Base-by-base conservation (phyloP, 169 alveolate genomes). In the Babesia sp. region DNA sequence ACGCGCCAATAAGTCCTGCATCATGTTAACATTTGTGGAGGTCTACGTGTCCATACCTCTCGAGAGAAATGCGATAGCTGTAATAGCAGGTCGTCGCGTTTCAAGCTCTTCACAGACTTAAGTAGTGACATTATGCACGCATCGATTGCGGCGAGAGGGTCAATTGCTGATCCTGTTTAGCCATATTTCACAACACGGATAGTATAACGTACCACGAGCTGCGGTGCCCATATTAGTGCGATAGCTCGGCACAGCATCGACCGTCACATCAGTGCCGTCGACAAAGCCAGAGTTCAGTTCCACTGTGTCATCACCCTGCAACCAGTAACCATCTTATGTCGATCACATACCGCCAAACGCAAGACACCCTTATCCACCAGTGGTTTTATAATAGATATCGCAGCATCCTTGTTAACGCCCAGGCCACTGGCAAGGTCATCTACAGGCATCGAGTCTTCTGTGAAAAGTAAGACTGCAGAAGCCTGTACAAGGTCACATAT, bases 401-500 rank as follows among this genome's bases (percentile, higher is more conserved):
- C 33, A 18, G 4, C 24, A 4, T 33, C 44, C 33, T n/a, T 14
- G 58, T 33, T 14, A 11, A 48, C 53, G 4, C 56, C 44, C 1
- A 59, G 55, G n/a, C 41, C 26, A 8, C 28, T 26, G 3, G 56
- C 72, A n/a, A 79, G 2, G 29, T 64, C 36, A 29, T 11, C 66
- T 7, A 9, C n/a, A 4, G 33, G 2, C 36, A 59, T 18, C 1
- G 72, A 31, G 3, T 20, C n/a, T 5, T 44, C 63, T 4, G 39
- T 51, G 50, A 79, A 79, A 9, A 79, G 39, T 39, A 79, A 1
- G 45, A 79, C 33, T 0, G 73, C 66, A 8, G 83, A 58, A 0
- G 87, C 87, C 63, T 79, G 87, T 2, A 57, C 55, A 7, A 79
- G 20, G 45, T 79, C 78, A 41, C 87, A 79, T n/a, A 31, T 36